Conservation (phyloP, 495 filamentous ascomycete species). For the Neohortaea acidophila region DNA sequence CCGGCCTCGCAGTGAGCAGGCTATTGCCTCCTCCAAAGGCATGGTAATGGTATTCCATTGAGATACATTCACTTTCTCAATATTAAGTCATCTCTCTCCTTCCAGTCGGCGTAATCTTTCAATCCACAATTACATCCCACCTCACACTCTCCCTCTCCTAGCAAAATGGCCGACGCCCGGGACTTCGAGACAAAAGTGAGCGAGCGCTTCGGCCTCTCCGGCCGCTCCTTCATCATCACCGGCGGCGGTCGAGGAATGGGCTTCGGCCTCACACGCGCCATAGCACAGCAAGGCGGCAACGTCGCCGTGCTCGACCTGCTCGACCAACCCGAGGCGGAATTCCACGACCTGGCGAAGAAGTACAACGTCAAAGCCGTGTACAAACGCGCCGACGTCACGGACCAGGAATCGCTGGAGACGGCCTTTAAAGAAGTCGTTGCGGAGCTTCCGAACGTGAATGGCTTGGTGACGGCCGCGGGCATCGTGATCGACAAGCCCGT, state of each 20-base stretch:
- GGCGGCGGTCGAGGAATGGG: conserved; percentile 18
- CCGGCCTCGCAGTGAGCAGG: too few relatives aligned
- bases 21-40: too few relatives aligned
- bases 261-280: conserved; percentile 7
- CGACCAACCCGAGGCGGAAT: conserved; percentile 7
- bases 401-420: neutral
- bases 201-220: too few relatives aligned
- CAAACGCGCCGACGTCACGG: conserved; percentile 5
- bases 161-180: too few relatives aligned
- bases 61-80: too few relatives aligned
- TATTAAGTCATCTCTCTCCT: too few relatives aligned
- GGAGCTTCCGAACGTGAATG: neutral
- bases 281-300: conserved; percentile 13
- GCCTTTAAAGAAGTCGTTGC: neutral
- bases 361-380: conserved; percentile 5
- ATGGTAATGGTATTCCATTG: too few relatives aligned
- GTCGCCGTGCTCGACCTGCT: conserved; percentile 14
- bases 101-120: too few relatives aligned
- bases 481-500: conserved; percentile 9
- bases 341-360: conserved; percentile 8
- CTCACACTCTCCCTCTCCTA: too few relatives aligned
- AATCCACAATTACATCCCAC: too few relatives aligned
- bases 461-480: conserved; percentile 7
- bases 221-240: too few relatives aligned
- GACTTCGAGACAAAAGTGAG: too few relatives aligned